Evolutionary conservation across 345 rosid species (phyloP).

Genomic region (Euclidium syriacum): DNA sequence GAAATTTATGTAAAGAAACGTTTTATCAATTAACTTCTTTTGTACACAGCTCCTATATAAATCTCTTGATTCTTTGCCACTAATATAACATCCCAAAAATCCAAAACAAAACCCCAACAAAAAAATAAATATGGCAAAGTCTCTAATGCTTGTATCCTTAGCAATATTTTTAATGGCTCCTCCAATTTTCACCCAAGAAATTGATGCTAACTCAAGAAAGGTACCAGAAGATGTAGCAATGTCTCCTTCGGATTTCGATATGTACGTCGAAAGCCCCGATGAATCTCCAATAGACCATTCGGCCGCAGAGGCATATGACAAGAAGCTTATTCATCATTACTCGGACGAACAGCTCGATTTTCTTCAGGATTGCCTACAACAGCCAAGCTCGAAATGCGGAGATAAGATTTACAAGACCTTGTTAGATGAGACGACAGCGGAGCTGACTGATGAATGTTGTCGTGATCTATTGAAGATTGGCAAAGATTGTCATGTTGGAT

Average conservation of each 20-base stretch:
- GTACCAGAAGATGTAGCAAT: slow-evolving; percentile 2
- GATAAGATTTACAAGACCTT: background rate
- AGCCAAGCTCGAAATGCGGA: background rate
- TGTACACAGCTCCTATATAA: background rate
- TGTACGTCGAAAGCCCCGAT: background rate
- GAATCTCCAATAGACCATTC: background rate
- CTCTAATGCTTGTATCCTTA: background rate
- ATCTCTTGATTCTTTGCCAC: background rate
- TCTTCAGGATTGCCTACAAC: background rate
- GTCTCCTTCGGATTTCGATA: background rate
- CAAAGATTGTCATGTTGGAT: slow-evolving; percentile 10
- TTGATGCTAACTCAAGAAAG: background rate
- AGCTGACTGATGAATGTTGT: background rate
- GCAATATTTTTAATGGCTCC: background rate
- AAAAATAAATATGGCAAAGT: slow-evolving; percentile 20
- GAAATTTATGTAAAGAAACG: background rate
- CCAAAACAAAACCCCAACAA: background rate
- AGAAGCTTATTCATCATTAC: background rate
- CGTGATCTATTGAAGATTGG: background rate
- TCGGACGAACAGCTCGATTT: background rate
- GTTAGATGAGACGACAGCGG: background rate
- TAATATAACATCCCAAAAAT: background rate
- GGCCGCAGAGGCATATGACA: background rate
- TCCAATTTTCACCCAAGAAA: background rate
- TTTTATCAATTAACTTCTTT: background rate